Base-by-base conservation (phyloP, 768 basidiomycete genomes). In the Coprinopsis strossmayeri region DNA sequence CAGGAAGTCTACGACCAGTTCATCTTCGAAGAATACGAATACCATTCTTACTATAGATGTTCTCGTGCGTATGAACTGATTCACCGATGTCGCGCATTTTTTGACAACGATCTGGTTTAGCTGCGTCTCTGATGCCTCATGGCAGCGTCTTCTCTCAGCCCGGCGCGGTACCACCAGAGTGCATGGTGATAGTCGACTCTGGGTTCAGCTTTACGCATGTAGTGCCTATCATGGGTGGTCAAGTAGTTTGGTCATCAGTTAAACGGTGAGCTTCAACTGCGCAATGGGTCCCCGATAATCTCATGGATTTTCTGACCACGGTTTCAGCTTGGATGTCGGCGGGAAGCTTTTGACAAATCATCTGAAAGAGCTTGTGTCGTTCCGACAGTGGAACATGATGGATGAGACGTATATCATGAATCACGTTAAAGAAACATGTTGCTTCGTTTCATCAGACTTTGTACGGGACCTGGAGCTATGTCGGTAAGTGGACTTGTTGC, bases 341-440 rank as follows among this genome's bases (percentile, higher is more conserved):
- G 95, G 94, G 40, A 96, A 98, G 68, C 76, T 98, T 9, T 65
- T 98, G 49, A 97, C 94, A 21, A 97, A 98, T 66, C 89, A 95
- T 45, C 77, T 98, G 20, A 96, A 96, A 61, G 90, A 94, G 60
- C 75, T 94, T 38, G 80, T 94, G 3, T 95, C 92, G 11, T 97
- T 88, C 64, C 83, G 95, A 37, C 94, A 97, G 61, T 97, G 91
- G 89, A 91, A 97, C 64, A 91, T 97, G 89, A 93, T 94, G 84
- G 92, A 96, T 59, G 87, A 97, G 64, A 94, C 91, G 2, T 81
- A 86, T 63, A 87, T 97, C 61, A 84, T 96, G 73, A 93, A 95
- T 68, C 78, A 87, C 58, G 86, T 91, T 58, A 93, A 95, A 64
- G 92, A 97, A 64, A 65, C 78, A 13, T 93, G 91, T 62, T 93